Percentiles rank a stretch among this genome's conserved stretches.
Conservation (phyloP, 73 alveolate genomes). For the Paramecium pentaurelia region DNA sequence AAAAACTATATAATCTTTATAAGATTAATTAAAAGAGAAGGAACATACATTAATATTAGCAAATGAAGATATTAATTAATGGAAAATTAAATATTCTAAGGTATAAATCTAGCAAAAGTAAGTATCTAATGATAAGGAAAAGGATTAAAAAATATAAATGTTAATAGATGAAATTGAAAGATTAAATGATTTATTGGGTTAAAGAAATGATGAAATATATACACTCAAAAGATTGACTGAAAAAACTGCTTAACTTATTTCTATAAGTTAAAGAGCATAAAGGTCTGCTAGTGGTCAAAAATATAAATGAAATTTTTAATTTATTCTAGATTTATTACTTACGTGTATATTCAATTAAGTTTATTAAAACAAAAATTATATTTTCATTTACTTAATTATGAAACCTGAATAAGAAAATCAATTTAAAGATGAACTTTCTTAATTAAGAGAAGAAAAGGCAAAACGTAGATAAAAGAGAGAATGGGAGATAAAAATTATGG, state of each 20-base stretch:
- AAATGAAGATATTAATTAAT: not conserved
- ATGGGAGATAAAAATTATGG: not conserved
- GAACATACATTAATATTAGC: not conserved
- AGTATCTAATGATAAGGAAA: not conserved
- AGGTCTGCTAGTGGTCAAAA: constrained; percentile 1
- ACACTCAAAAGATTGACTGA: not conserved
- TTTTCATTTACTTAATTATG: not conserved
- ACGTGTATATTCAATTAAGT: not conserved
- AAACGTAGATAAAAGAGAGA: not conserved
- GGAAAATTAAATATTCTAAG: not conserved
- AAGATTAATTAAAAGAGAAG: not conserved
- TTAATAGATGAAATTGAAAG: not conserved
- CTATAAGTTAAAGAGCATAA: not conserved
- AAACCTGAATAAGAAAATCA: not conserved
- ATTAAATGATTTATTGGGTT: not conserved
- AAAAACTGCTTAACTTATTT: not conserved
- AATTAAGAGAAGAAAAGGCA: not conserved
- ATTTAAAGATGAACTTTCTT: not conserved
- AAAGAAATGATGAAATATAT: not conserved
- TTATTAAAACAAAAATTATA: not conserved
- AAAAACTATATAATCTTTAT: not conserved
- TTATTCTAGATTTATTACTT: not conserved
- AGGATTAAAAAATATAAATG: not conserved
- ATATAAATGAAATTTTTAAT: not conserved
- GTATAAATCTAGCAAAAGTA: not conserved